A percentile compares a stretch with the other conserved stretches of the same genome.
These are phyloP conservation scores for Penicillium taxi DNA, from an alignment of 495 filamentous ascomycete species.

Conservation along the genomic window DNA sequence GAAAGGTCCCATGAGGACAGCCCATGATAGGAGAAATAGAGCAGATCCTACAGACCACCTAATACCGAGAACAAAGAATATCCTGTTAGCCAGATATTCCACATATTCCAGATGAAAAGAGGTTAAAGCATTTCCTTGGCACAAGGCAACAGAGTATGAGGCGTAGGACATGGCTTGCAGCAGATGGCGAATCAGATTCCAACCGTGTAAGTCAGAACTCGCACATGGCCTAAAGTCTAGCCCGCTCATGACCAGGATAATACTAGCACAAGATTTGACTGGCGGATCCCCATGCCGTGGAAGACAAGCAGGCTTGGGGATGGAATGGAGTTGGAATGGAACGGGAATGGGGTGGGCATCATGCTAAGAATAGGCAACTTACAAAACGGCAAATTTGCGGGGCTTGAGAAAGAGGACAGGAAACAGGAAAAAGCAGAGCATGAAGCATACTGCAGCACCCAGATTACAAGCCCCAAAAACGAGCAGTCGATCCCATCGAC, in stretches of 20 bases:
- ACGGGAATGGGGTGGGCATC: conserved; percentile 1
- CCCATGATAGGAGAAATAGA: conserved; percentile 88
- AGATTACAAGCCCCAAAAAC: conserved; percentile 89
- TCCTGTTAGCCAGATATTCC: conserved; percentile 19
- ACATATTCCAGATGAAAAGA: too few species aligned
- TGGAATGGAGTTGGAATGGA: too few species aligned
- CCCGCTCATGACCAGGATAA: conserved; percentile 16
- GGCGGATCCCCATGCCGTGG: conserved; percentile 5
- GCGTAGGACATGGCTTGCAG: conserved; percentile 4
- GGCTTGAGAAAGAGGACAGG: conserved; percentile 70
- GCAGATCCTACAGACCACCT: conserved; percentile 94
- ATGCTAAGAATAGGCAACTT: conserved; percentile 42
- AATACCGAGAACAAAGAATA: conserved; percentile 10
- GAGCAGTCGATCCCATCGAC: conserved; percentile 91
- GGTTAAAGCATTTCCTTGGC: too few species aligned
- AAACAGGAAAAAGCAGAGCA: conserved; percentile 83
- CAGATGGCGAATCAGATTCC: conserved; percentile 7
- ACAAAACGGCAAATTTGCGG: conserved; percentile 93
- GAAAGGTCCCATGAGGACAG: conserved; percentile 83
- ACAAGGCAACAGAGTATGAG: conserved; percentile 16
- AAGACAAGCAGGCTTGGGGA: too few species aligned
- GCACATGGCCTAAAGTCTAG: conserved; percentile 21
- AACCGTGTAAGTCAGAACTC: not conserved
- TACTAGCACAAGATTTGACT: conserved; percentile 11
- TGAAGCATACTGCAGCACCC: conserved; percentile 83